Percentiles rank a stretch among this genome's conserved stretches.
These are phyloP conservation scores for Halophytophthora polymorphica DNA, from an alignment of 352 stramenopile species.

Conservation along the genomic window DNA sequence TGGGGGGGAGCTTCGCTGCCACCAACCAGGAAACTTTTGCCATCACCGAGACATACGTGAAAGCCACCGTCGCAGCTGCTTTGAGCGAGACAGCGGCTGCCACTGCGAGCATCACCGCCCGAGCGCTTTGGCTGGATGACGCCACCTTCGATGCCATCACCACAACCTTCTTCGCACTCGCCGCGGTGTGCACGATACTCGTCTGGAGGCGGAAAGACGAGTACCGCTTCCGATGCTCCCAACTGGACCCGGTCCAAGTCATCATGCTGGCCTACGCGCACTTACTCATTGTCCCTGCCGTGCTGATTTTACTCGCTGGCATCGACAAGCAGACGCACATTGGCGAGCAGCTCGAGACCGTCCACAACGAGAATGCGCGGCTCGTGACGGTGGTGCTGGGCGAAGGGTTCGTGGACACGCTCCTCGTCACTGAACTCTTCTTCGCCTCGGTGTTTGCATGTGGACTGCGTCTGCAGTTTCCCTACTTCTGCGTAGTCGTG, in stretches of 20 bases:
- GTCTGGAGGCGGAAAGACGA: conserved; percentile 28
- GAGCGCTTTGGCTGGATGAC: conserved; percentile 21
- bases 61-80: conserved; percentile 9
- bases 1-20: conserved; percentile 21
- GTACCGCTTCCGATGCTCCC: conserved; percentile 28
- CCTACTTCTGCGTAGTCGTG: conserved; percentile 39
- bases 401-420: conserved; percentile 29
- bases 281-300: conserved; percentile 31
- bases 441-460: conserved; percentile 31
- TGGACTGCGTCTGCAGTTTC: conserved; percentile 54
- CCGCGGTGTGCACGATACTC: conserved; percentile 19
- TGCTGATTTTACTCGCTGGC: conserved; percentile 30
- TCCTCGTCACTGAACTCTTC: conserved; percentile 50
- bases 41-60: conserved; percentile 13
- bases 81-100: conserved; percentile 2
- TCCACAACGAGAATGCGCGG: conserved; percentile 14
- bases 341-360: conserved; percentile 7
- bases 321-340: conserved; percentile 32
- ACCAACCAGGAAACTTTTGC: conserved; percentile 17
- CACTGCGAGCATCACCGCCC: conserved; percentile 2
- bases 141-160: conserved; percentile 21
- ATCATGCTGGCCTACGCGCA: conserved; percentile 46
- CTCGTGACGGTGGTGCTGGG: conserved; percentile 26
- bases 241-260: conserved; percentile 40
- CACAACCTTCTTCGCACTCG: conserved; percentile 27